Conservation (phyloP, 345 rosid species). For the Cochlearia excelsa region DNA sequence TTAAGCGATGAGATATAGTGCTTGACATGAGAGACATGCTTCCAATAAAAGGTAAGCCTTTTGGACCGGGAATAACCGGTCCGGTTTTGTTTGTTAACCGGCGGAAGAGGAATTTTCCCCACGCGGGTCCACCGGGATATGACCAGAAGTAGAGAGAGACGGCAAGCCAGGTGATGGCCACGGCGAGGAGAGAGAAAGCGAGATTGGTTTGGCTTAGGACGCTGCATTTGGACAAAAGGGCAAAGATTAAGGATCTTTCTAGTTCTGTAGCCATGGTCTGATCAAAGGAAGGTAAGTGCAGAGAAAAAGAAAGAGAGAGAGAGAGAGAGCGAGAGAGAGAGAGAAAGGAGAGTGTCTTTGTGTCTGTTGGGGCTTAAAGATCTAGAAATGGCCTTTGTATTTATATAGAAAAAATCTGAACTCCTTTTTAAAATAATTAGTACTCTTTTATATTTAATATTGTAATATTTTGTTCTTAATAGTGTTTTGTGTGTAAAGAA, state of each 20-base stretch:
- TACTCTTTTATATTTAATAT: not conserved
- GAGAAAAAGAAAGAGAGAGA: constrained; percentile 11
- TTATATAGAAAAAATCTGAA: constrained; percentile 36
- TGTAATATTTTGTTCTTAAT: not conserved
- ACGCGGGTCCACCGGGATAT: constrained; percentile 70
- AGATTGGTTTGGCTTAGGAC: constrained; percentile 42
- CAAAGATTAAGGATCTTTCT: constrained; percentile 47
- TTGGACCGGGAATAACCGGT: constrained; percentile 62
- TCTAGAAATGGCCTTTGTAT: constrained; percentile 22
- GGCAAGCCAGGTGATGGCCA: constrained; percentile 37
- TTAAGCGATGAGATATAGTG: constrained; percentile 54
- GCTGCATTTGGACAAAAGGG: constrained; percentile 58
- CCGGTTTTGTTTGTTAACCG: constrained; percentile 27
- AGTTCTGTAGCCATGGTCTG: constrained; percentile 46
- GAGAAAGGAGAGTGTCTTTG: constrained; percentile 34
- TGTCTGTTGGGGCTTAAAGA: constrained; percentile 36
- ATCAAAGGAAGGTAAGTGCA: constrained; percentile 11
- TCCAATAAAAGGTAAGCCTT: constrained; percentile 63
- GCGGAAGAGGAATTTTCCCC: constrained; percentile 48
- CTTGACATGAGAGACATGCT: constrained; percentile 62
- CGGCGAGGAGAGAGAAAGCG: constrained; percentile 43
- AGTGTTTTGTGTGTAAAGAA: constrained; percentile 2
- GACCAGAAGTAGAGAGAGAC: constrained; percentile 52
- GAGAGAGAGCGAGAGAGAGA: not conserved
- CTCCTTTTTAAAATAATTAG: not conserved